Percentiles rank a stretch among this genome's conserved stretches.
phyloP scores from a whole-genome alignment of 73 alveolate species.

The Diophrys sp. region DNA sequence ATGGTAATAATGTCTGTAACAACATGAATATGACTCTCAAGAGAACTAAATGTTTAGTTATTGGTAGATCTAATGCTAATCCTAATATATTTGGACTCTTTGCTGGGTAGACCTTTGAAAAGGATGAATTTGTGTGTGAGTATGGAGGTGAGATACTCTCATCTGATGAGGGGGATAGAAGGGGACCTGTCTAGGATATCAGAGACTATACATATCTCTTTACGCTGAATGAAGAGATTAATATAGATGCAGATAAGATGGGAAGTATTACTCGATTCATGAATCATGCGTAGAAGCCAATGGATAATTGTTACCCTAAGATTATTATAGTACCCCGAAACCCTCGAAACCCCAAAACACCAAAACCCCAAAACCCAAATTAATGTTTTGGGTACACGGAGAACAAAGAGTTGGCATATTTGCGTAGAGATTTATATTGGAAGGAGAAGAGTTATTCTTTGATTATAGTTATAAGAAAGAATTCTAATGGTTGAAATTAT shows the following conservation, averaged over 20 bases:
- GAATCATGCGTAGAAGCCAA: constrained; percentile 37
- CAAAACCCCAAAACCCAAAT: too few species aligned
- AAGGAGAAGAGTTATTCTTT: constrained; percentile 50
- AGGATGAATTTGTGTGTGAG: constrained; percentile 38
- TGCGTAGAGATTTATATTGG: constrained; percentile 30
- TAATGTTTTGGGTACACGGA: too few species aligned
- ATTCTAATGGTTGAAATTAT: constrained; percentile 48
- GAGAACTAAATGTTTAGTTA: not conserved
- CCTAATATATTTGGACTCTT: constrained; percentile 38
- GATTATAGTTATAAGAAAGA: constrained; percentile 42
- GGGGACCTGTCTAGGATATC: constrained; percentile 36
- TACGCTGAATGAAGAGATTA: constrained; percentile 17
- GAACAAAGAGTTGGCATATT: constrained; percentile 32
- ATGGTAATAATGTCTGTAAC: not conserved
- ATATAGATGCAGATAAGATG: constrained; percentile 48
- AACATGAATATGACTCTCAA: constrained; percentile 7
- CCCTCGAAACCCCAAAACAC: too few species aligned
- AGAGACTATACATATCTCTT: constrained; percentile 48
- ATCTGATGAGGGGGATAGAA: constrained; percentile 25
- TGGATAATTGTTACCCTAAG: constrained; percentile 31
- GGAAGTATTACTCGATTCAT: constrained; percentile 50
- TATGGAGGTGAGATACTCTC: constrained; percentile 49
- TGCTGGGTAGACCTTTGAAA: constrained; percentile 38
- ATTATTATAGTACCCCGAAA: constrained; percentile 25
- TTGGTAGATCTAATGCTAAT: constrained; percentile 17